These are phyloP conservation scores for Lentinula lateritia DNA, from an alignment of 768 basidiomycete species.

Conservation along the genomic window DNA sequence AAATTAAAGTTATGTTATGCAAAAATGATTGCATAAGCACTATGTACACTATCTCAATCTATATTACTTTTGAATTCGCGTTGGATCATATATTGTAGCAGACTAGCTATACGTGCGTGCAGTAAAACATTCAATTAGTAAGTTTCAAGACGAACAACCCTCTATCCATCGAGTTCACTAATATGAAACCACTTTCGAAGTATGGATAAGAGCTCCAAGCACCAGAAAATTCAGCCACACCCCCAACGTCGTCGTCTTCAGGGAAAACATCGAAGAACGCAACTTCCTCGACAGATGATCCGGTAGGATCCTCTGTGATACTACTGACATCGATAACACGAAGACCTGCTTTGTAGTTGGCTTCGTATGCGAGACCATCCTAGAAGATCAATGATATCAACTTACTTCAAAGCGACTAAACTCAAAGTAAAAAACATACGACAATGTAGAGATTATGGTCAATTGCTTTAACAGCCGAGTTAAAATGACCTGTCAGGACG, in stretches of 20 bases:
- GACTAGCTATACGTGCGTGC: neutral
- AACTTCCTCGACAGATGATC: constrained; percentile 18
- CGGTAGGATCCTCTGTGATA: constrained; percentile 22
- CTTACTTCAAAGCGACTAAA: neutral
- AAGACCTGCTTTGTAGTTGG: constrained; percentile 24
- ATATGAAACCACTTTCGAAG: constrained; percentile 13
- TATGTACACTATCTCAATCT: too few relatives aligned
- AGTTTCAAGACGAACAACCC: constrained; percentile 14
- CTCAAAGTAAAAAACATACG: constrained; percentile 3
- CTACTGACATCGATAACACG: constrained; percentile 22
- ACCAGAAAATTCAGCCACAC: constrained; percentile 10
- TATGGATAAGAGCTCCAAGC: constrained; percentile 14
- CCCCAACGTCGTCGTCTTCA: constrained; percentile 14
- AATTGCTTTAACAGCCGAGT: constrained; percentile 18
- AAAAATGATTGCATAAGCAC: too few relatives aligned
- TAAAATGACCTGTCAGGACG: constrained; percentile 22
- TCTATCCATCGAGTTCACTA: constrained; percentile 14
- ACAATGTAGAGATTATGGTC: constrained; percentile 22
- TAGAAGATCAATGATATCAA: neutral
- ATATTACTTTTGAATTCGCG: too few relatives aligned
- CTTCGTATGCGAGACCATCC: constrained; percentile 21
- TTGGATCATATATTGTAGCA: too few relatives aligned
- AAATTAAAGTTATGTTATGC: too few relatives aligned
- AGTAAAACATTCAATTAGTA: neutral
- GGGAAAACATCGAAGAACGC: constrained; percentile 22